These are phyloP conservation scores for Margaritispora aquatica DNA, from an alignment of 495 filamentous ascomycete genomes.

Conservation along the genomic window DNA sequence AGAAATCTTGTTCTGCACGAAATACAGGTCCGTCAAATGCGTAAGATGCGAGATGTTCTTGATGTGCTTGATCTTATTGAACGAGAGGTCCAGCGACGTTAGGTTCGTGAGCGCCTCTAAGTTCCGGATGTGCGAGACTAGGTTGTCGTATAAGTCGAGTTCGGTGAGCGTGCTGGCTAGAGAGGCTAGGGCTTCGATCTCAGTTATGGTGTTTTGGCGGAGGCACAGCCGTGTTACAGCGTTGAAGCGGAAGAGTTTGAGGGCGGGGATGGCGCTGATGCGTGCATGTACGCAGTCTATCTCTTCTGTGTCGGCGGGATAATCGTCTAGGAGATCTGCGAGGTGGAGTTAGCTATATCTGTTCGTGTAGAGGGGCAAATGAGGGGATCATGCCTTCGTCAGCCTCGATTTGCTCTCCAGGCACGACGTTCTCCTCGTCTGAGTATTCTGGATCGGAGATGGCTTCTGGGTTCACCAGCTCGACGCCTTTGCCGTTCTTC, in stretches of 20 bases:
- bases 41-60: constrained; percentile 77
- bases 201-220: constrained; percentile 84
- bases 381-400: constrained; percentile 61
- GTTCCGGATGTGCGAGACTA: constrained; percentile 82
- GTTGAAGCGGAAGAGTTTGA: constrained; percentile 75
- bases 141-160: constrained; percentile 95
- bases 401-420: constrained; percentile 68
- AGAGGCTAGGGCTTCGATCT: constrained; percentile 62
- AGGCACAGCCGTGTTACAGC: constrained; percentile 78
- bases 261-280: constrained; percentile 68
- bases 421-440: constrained; percentile 68
- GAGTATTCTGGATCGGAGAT: constrained; percentile 79
- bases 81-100: constrained; percentile 81
- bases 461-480: constrained; percentile 67
- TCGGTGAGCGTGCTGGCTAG: constrained; percentile 65
- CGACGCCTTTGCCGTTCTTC: constrained; percentile 50
- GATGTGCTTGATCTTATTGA: constrained; percentile 99
- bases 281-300: constrained; percentile 87
- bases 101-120: constrained; percentile 72
- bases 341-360: background rate
- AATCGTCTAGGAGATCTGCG: constrained; percentile 48
- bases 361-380: background rate
- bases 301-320: constrained; percentile 55
- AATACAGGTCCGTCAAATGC: constrained; percentile 79
- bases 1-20: constrained; percentile 90